Percentiles rank a stretch among this genome's conserved stretches.
Evolutionary conservation across 83 land plant species (phyloP).

Genomic region (Diphasiastrum complanatum): DNA sequence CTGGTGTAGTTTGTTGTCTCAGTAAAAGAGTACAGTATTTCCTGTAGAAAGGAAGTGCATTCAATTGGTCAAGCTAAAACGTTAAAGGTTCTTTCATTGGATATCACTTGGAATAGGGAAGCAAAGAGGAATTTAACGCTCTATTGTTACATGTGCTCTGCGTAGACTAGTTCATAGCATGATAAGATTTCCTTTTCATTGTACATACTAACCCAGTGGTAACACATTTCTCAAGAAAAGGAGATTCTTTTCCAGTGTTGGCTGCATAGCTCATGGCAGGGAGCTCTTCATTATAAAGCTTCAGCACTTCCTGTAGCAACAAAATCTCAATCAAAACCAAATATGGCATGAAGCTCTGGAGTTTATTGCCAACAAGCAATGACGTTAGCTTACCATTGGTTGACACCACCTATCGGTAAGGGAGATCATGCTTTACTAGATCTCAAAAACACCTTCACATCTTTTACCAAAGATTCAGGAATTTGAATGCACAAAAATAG

Average conservation of each 20-base stretch:
- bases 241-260: conserved; percentile 70
- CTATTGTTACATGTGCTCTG: neutral
- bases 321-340: neutral
- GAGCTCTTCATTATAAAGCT: conserved; percentile 52
- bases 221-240: conserved; percentile 61
- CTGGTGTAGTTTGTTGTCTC: conserved; percentile 20
- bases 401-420: too few relatives aligned
- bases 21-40: conserved; percentile 61
- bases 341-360: neutral
- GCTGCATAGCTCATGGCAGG: conserved; percentile 83
- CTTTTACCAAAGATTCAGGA: too few relatives aligned
- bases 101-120: too few relatives aligned
- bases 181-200: too few relatives aligned
- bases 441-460: too few relatives aligned
- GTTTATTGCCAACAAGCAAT: neutral
- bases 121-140: neutral
- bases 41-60: conserved; percentile 29
- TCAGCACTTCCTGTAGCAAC: conserved; percentile 41
- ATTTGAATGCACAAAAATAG: too few relatives aligned
- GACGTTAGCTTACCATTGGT: neutral
- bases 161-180: too few relatives aligned
- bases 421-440: too few relatives aligned
- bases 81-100: too few relatives aligned
- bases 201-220: conserved; percentile 53
- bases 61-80: too few relatives aligned